Base-by-base conservation (phyloP, 2,329 filamentous ascomycete species). In the Aaosphaeria arxii region DNA sequence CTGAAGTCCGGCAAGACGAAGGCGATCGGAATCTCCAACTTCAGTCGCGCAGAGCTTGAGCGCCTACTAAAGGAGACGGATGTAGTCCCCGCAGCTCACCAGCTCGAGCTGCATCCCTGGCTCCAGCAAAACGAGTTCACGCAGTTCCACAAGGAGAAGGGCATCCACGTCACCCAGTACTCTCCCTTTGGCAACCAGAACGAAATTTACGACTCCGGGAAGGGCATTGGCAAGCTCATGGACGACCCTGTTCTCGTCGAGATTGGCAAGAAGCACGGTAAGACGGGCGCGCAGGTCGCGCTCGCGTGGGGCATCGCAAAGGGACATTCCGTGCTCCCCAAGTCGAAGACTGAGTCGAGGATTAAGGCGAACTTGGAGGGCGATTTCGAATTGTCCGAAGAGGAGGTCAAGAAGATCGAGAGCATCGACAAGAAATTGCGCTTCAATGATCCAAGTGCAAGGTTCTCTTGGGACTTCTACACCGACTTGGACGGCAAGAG, bases 261-360 rank as follows among this genome's bases (percentile, higher is more conserved):
- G 85, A 87, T 50, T 58, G 87, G 87, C 30, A 75, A 80, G 61
- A 79, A 82, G 59, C 78, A 84, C n/a, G 78, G 83, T 2, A 80
- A 87, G 41, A 82, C 84, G n/a, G 81, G 89, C 5, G 86, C 88
- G n/a, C 89, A 96, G 77, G 80, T 96, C 30, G 79, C 95, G 52
- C 79, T 96, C 57, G 82, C 90, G 61, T 96, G 91, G 91, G 84
- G 89, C 24, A 95, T 90, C 11, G 89, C 95, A 78, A 55, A 60
- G 47, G 64, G 64, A 0, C 57, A 59, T 11, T 65, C 60, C 30
- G 64, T 67, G n/a, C 64, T 67, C 46, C 64, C 66, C 6, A 69
- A 68, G 53, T 58, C 51, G 1, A 66, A 67, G 55, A 68, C 64
- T 1, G 59, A 65, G 48, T 45, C 41, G 11, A 51, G 64, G 7